Conservation (phyloP, 257 asterid genomes). For the Henckelia pumila region DNA sequence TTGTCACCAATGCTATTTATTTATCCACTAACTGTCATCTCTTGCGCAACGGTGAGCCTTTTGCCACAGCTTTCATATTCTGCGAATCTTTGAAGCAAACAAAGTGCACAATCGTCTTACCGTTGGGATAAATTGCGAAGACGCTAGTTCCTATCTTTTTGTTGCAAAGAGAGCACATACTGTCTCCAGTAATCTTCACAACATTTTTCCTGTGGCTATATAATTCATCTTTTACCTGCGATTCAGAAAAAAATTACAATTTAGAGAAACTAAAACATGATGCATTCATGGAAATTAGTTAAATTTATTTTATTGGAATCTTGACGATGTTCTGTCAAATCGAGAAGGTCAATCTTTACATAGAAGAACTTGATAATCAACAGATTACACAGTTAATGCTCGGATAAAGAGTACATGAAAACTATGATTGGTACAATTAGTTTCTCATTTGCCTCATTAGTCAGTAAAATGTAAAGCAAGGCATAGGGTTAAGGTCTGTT, state of each 20-base stretch:
- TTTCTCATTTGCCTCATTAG: background rate
- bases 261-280: constrained; percentile 11
- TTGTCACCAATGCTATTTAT: background rate
- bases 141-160: constrained; percentile 93
- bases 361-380: background rate
- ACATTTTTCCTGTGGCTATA: constrained; percentile 65
- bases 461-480: background rate
- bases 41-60: constrained; percentile 48
- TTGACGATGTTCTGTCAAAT: background rate
- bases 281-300: background rate
- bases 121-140: constrained; percentile 91
- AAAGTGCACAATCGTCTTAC: constrained; percentile 83
- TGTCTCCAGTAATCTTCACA: constrained; percentile 73
- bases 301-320: background rate
- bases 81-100: constrained; percentile 90
- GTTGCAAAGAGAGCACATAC: constrained; percentile 87
- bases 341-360: background rate
- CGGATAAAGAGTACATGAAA: constrained; percentile 1
- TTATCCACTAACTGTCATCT: constrained; percentile 34
- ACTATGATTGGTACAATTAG: background rate
- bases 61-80: constrained; percentile 76
- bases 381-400: background rate
- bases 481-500: background rate
- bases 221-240: constrained; percentile 81
- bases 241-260: constrained; percentile 12